Evolutionary conservation across 2,329 filamentous ascomycete genomes (phyloP), one percentile per base, ranked within the genome.

Genomic region (Curvularia lunata): DNA sequence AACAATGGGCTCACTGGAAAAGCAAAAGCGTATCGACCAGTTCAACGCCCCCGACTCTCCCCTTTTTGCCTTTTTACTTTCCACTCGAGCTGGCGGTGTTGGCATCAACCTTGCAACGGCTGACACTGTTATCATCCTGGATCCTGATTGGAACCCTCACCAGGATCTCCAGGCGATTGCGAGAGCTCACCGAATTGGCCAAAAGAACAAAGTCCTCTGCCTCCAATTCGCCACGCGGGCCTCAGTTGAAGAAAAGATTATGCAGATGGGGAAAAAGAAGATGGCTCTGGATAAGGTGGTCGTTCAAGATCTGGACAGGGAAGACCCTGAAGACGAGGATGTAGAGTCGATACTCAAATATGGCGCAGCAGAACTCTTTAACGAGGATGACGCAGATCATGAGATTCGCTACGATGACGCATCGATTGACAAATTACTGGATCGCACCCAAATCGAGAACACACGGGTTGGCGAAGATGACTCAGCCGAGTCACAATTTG

Each of bases 31-130:
- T 8, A 99, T 99, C 51, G 95, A 99, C 75, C 88, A 89, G 7
- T 99, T 91, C 81, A 99, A 99, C 72, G 91, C 89, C 0, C 89
- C 91, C 0, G 84, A 89, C 52, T 98, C 94, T 0, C 80, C 85
- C 0, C 80, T 96, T 0, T 99, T 98, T 74, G 92, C 90, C 0
- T 98, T 99, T 77, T 79, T 99, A 18, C 83, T 99, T 0, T 98
- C 94, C 0, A 99, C 96, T 3, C 88, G 95, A 62, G 93, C 96
- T 18, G 95, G 95, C 52, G 95, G 96, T 69, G 94, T 99, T 0
- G 96, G 95, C 16, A 99, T 99, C 81, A 99, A 99, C 72, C 83
- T 99, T 54, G 95, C 95, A 0, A 97, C 93, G 7, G 95, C 95
- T 2, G 95, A 99, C 72, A 99, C 95, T 0, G 96, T 99, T 60